Evolutionary conservation across 441 rosid genomes (phyloP).

Genomic region (Croton laevigatus): DNA sequence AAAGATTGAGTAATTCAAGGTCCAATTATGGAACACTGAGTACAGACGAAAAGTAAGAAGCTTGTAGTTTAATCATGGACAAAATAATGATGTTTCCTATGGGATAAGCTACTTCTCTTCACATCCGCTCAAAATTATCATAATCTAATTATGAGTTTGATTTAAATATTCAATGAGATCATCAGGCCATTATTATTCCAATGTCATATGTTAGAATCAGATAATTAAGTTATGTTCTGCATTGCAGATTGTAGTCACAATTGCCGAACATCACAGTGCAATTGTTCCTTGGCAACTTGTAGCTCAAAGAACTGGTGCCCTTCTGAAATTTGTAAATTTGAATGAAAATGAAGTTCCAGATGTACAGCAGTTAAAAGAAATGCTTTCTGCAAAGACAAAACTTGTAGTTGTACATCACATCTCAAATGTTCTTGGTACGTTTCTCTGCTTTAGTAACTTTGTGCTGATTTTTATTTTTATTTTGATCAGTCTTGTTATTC

Average conservation of each 20-base stretch:
- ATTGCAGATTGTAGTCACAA: constrained; percentile 64
- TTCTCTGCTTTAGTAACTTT: neutral
- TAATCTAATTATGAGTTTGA: no score
- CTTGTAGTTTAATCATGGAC: neutral
- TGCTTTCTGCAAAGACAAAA: constrained; percentile 62
- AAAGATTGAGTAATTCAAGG: neutral
- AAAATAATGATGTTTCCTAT: no score
- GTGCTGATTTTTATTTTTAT: neutral
- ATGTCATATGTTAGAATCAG: neutral
- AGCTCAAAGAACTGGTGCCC: constrained; percentile 74
- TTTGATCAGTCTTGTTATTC: neutral
- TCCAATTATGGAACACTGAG: neutral
- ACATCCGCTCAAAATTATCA: no score
- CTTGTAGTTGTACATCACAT: constrained; percentile 83
- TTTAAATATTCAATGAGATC: neutral
- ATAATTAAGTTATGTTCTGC: neutral
- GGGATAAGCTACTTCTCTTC: no score
- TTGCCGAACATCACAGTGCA: constrained; percentile 91
- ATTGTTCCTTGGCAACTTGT: constrained; percentile 95
- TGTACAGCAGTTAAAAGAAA: constrained; percentile 44
- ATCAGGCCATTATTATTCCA: neutral
- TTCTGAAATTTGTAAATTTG: constrained; percentile 58
- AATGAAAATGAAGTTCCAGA: constrained; percentile 70
- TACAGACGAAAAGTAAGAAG: neutral
- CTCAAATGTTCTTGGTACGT: constrained; percentile 77